These are phyloP conservation scores for Hypoxylon crocopeplum DNA, from an alignment of 495 filamentous ascomycete genomes.

Conservation along the genomic window DNA sequence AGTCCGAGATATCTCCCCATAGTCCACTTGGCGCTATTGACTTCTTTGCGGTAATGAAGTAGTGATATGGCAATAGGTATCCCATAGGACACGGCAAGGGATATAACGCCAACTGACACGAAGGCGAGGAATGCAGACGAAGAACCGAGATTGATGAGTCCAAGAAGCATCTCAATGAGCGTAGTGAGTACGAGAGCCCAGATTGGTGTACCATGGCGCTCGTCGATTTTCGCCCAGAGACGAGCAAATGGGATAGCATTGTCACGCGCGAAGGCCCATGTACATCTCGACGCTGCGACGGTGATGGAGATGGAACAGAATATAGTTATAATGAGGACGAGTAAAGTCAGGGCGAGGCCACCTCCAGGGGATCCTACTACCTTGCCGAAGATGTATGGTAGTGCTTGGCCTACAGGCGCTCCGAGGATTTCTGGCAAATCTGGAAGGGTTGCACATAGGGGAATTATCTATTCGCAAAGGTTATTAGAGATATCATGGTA, in stretches of 20 bases:
- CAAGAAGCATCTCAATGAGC: slow-evolving; percentile 58
- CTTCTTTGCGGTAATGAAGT: slow-evolving; percentile 40
- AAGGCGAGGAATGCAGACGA: slow-evolving; percentile 63
- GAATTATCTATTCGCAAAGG: slow-evolving; percentile 29
- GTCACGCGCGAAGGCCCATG: slow-evolving; percentile 63
- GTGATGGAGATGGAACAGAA: slow-evolving; percentile 61
- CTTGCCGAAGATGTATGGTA: slow-evolving; percentile 59
- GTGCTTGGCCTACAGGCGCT: slow-evolving; percentile 60
- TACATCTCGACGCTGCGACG: slow-evolving; percentile 59
- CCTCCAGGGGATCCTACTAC: slow-evolving; percentile 61
- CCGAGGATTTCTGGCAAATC: slow-evolving; percentile 50
- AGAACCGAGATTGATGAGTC: slow-evolving; percentile 60
- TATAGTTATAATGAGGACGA: slow-evolving; percentile 68
- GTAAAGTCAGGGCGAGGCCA: slow-evolving; percentile 70
- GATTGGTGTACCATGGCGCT: slow-evolving; percentile 54
- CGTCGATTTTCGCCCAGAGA: slow-evolving; percentile 62
- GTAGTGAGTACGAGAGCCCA: slow-evolving; percentile 61
- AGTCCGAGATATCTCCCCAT: slow-evolving; percentile 58
- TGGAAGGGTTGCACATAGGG: slow-evolving; percentile 51
- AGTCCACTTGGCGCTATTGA: slow-evolving; percentile 59
- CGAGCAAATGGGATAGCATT: slow-evolving; percentile 68
- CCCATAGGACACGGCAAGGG: slow-evolving; percentile 66
- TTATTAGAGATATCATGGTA: slow-evolving; percentile 17
- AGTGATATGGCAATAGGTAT: slow-evolving; percentile 58
- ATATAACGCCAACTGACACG: slow-evolving; percentile 65